Percentiles rank a stretch among this genome's conserved stretches.
phyloP scores from a whole-genome alignment of 441 rosid genomes.

The Erodium chrysanthum region DNA sequence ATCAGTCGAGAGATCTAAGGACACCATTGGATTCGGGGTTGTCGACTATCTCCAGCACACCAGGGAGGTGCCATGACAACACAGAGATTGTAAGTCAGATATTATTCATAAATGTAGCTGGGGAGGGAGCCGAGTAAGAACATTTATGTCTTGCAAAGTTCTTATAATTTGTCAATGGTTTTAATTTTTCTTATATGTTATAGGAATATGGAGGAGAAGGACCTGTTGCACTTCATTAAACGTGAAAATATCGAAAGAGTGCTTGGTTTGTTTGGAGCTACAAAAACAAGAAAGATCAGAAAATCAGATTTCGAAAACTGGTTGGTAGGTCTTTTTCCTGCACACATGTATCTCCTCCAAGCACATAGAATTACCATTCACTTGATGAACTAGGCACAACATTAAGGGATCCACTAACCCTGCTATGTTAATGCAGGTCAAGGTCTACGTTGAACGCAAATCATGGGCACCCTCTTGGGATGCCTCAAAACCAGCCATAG shows the following conservation, averaged over 20 bases:
- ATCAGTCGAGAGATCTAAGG: conserved; percentile 38
- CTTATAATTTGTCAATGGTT: not conserved
- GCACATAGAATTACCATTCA: not conserved
- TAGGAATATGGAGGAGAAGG: conserved; percentile 63
- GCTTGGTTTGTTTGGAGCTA: conserved; percentile 50
- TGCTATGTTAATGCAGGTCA: conserved; percentile 36
- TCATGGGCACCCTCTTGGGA: conserved; percentile 59
- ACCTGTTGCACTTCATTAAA: conserved; percentile 61
- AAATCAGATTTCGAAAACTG: conserved; percentile 47
- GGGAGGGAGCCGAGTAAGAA: conserved; percentile 36
- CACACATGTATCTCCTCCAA: too few species aligned
- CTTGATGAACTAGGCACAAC: not conserved
- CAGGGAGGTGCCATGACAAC: conserved; percentile 29
- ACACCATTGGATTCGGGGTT: conserved; percentile 45
- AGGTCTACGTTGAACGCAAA: conserved; percentile 57
- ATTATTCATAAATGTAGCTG: conserved; percentile 56
- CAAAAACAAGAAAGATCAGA: conserved; percentile 42
- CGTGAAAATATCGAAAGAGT: conserved; percentile 71
- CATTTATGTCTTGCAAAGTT: not conserved
- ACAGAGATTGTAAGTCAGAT: conserved; percentile 40
- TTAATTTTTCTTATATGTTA: not conserved
- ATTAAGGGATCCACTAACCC: conserved; percentile 1
- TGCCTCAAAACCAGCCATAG: conserved; percentile 58
- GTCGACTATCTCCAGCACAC: conserved; percentile 52
- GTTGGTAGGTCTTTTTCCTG: conserved; percentile 44